Evolutionary conservation across 805 yeast genomes (phyloP).

Genomic region (Starmerella ratchasimensis): DNA sequence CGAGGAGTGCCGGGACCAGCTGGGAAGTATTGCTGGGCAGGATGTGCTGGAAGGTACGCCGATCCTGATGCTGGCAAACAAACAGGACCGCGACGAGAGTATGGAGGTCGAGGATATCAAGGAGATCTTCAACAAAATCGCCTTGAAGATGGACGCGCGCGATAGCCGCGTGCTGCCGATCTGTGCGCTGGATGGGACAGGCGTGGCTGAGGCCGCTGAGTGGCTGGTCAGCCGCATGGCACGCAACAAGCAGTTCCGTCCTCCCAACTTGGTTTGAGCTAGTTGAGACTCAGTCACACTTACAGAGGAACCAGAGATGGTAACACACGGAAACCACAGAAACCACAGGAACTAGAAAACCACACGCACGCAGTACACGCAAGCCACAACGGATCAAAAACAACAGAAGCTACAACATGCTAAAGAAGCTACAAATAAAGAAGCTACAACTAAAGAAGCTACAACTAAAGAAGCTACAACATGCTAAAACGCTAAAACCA

Average conservation of each 20-base stretch:
- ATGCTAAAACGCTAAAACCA: too few species aligned
- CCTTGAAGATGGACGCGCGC: slow-evolving; percentile 75
- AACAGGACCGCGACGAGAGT: slow-evolving; percentile 65
- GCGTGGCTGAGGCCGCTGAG: slow-evolving; percentile 73
- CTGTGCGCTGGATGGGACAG: slow-evolving; percentile 66
- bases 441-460: too few species aligned
- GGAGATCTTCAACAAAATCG: slow-evolving; percentile 67
- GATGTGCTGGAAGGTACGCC: slow-evolving; percentile 69
- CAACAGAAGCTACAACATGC: too few species aligned
- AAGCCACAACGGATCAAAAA: too few species aligned
- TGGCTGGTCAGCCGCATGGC: slow-evolving; percentile 70
- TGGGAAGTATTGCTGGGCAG: slow-evolving; percentile 40
- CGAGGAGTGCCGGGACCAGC: slow-evolving; percentile 63
- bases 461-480: too few species aligned
- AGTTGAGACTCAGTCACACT: too few species aligned
- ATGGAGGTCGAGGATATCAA: slow-evolving; percentile 68
- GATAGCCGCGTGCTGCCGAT: slow-evolving; percentile 84
- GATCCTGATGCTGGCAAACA: slow-evolving; percentile 85
- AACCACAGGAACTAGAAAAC: too few species aligned
- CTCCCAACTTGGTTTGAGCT: slow-evolving; percentile 34
- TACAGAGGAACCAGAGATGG: too few species aligned
- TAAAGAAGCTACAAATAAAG: too few species aligned
- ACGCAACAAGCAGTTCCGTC: slow-evolving; percentile 47
- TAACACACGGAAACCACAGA: too few species aligned
- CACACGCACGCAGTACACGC: too few species aligned